Evolutionary conservation across 2,329 filamentous ascomycete species (phyloP), one percentile per base, ranked within the genome.

Genomic region (Pestalotiopsis sp.): DNA sequence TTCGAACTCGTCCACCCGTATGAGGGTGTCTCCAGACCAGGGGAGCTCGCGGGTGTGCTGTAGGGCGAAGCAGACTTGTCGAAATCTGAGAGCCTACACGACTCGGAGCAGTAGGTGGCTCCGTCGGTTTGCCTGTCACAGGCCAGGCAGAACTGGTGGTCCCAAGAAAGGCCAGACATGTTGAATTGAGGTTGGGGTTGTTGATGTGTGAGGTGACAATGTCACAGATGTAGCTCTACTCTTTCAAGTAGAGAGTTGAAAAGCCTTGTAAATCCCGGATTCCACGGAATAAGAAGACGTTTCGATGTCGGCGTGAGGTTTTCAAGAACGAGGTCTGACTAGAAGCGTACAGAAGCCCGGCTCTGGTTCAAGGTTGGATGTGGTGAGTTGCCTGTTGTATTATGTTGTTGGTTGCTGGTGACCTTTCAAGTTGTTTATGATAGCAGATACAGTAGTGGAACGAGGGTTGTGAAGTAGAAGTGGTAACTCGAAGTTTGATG

Each of bases 71-170:
- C 75, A 5, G 84, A 90, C 81, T 90, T 91, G 81, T 97, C 94
- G 75, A 95, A 90, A 82, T 97, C 95, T 73, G 93, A 92, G 59
- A 98, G 86, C 73, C 94, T 90, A 87, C 95, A 98, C 38, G 93
- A 89, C 83, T 98, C 94, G 61, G 94, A 97, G 87, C 95, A 98
- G 86, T 97, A 97, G 73, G 93, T 90, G 71, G 91, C 91, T 68
- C 90, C 90, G 72, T 93, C 88, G 70, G 92, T 94, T 83, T 97
- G 93, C 83, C 92, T 92, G 84, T 98, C 95, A 85, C 95, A 98
- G 84, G 92, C 91, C 75, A 98, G 90, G 87, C 95, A 98, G 88
- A 94, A 97, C 82, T 97, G 92, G 81, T 92, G 93, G 76, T 93
- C 93, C 94, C 95, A 97, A 77, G 76, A 76, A 52, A 85, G 81